Evolutionary conservation across 176 grass and related monocot genomes (phyloP), one percentile per base, ranked within the genome.

Genomic region (Hyparrhenia diplandra): DNA sequence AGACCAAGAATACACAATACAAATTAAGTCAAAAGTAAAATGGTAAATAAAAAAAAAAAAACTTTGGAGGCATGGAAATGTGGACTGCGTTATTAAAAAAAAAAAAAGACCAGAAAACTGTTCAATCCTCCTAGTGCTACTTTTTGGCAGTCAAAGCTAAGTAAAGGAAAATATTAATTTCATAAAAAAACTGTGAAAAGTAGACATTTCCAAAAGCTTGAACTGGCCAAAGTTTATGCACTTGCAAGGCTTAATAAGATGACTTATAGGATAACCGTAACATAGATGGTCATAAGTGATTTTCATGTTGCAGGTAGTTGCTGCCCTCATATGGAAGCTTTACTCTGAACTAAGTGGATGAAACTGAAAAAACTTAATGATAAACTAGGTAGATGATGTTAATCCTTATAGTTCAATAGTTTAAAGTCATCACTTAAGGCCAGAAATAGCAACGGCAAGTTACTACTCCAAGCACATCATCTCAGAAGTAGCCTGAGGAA

Each of bases 1-100:
- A 75, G 27, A 28, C 55, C 7, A 41, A 67, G 10, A 80, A 64
- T 13, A 9, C 13, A 81, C 60, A n/a, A 31, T 40, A 69, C 75
- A 20, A 64, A 61, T 52, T 28, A 74, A 85, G 57, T 55, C 13
- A 60, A 81, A 81, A 74, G 49, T 32, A 67, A 67, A n/a, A n/a
- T n/a, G n/a, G n/a, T n/a, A 46, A 32, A 79, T 17, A n/a, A n/a
- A n/a, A n/a, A n/a, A 60, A 71, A 67, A 16, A 51, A 51, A 23
- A 39, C 39, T 42, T 16, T 57, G 24, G 31, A 28, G 69, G 42
- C 24, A 24, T 3, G 13, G 73, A 80, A 42, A 79, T n/a, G 21
- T 65, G 18, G 32, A 31, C 16, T 67, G 43, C 2, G 11, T 68
- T 75, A 59, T 32, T 6, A 23, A 10, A 43, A 59, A 80, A 79